Conservation (phyloP, 164 flowering plant genomes). For the Magnolia sinica region DNA sequence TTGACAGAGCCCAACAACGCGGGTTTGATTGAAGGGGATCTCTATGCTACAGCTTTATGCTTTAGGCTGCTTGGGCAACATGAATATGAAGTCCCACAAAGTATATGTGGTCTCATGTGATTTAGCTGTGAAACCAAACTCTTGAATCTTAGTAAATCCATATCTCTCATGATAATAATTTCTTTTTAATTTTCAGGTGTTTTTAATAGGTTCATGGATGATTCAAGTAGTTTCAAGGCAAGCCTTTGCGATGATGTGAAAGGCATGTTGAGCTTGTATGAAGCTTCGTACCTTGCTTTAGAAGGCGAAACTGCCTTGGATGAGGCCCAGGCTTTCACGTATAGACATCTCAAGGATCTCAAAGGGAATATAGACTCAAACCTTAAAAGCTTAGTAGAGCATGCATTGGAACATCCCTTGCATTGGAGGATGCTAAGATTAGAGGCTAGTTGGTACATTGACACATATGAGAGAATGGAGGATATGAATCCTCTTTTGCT, state of each 20-base stretch:
- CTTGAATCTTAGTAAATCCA: neutral
- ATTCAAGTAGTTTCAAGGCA: conserved; percentile 26
- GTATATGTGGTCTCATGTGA: neutral
- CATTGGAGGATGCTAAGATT: conserved; percentile 44
- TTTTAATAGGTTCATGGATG: conserved; percentile 20
- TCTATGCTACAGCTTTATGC: conserved; percentile 22
- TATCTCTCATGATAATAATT: neutral
- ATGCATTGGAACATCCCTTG: conserved; percentile 33
- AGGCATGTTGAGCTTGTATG: conserved; percentile 20
- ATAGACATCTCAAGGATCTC: conserved; percentile 18
- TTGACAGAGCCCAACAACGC: neutral
- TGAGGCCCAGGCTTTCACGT: conserved; percentile 31
- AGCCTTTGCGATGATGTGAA: neutral
- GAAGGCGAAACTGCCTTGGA: conserved; percentile 49
- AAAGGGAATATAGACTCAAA: neutral
- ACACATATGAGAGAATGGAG: conserved; percentile 1
- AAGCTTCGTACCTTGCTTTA: conserved; percentile 22
- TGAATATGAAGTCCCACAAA: conserved; percentile 8
- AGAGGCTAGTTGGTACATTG: conserved; percentile 20
- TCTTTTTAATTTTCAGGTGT: neutral
- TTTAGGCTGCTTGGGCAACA: conserved; percentile 28
- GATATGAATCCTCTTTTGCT: neutral
- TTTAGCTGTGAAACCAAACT: neutral
- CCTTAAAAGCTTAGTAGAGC: conserved; percentile 16
- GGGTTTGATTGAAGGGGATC: neutral